Conservation (phyloP, 2,329 filamentous ascomycete genomes). For the Aspergillus sergii region DNA sequence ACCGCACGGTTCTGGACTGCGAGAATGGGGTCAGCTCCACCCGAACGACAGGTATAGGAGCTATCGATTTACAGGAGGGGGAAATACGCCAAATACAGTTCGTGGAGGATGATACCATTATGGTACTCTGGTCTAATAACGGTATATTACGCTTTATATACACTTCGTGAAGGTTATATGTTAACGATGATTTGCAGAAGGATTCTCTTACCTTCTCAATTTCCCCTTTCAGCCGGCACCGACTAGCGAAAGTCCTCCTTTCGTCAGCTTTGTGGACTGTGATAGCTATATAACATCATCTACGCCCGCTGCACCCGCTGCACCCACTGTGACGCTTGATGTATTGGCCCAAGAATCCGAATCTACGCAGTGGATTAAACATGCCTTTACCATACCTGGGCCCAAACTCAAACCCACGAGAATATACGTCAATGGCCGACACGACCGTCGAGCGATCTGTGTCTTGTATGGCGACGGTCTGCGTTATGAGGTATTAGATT, state of each 20-base stretch:
- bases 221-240: slow-evolving; percentile 32
- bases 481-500: slow-evolving; percentile 59
- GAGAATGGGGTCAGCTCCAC: slow-evolving; percentile 62
- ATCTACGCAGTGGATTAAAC: slow-evolving; percentile 39
- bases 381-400: slow-evolving; percentile 49
- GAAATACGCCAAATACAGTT: slow-evolving; percentile 66
- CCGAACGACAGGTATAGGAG: slow-evolving; percentile 32
- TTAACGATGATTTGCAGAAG: slow-evolving; percentile 20
- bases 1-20: slow-evolving; percentile 56
- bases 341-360: slow-evolving; percentile 19
- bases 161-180: no score
- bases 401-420: slow-evolving; percentile 51
- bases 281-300: slow-evolving; percentile 14
- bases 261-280: slow-evolving; percentile 26
- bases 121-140: slow-evolving; percentile 57
- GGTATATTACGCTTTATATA: slow-evolving; percentile 25
- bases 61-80: slow-evolving; percentile 36
- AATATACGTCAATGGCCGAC: slow-evolving; percentile 59
- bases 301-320: slow-evolving; percentile 17
- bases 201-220: slow-evolving; percentile 36
- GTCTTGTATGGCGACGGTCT: slow-evolving; percentile 57
- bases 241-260: slow-evolving; percentile 15
- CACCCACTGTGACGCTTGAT: slow-evolving; percentile 20
- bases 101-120: slow-evolving; percentile 62
- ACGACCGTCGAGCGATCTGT: slow-evolving; percentile 55